phyloP scores from a whole-genome alignment of 805 yeast genomes.

The Teunomyces barrocoloradensis region DNA sequence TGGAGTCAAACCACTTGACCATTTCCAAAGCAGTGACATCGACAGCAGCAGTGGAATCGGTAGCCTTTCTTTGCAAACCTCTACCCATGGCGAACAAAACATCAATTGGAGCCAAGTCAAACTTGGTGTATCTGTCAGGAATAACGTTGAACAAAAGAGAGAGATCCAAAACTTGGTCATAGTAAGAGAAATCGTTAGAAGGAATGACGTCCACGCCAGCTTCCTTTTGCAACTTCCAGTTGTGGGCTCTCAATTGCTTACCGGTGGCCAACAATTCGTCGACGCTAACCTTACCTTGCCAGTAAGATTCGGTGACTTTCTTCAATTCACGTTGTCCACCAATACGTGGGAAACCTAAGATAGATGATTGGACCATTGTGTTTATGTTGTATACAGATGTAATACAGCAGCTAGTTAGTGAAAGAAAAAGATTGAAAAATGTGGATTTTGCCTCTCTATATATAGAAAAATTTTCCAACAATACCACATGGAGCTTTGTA shows the following conservation, averaged over 20 bases:
- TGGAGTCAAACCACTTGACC: slow-evolving; percentile 99
- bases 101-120: slow-evolving; percentile 83
- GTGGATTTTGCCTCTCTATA: slow-evolving; percentile 2
- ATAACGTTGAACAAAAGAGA: slow-evolving; percentile 91
- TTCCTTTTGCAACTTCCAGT: slow-evolving; percentile 96
- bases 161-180: slow-evolving; percentile 94
- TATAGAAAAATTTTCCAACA: slow-evolving; percentile 3
- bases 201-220: slow-evolving; percentile 98
- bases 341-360: slow-evolving; percentile 99
- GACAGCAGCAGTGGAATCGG: slow-evolving; percentile 81
- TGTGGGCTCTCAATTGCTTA: slow-evolving; percentile 89
- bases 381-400: slow-evolving; percentile 1
- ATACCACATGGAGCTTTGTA: not conserved
- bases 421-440: not conserved
- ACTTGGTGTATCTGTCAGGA: slow-evolving; percentile 96
- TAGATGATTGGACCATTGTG: slow-evolving; percentile 92
- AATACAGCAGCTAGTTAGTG: slow-evolving; percentile 1
- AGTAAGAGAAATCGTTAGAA: slow-evolving; percentile 96
- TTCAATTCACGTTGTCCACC: slow-evolving; percentile 99
- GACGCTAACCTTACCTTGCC: slow-evolving; percentile 88
- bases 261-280: slow-evolving; percentile 91
- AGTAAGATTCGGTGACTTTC: slow-evolving; percentile 98
- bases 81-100: slow-evolving; percentile 99
- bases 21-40: slow-evolving; percentile 98
- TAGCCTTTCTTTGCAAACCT: slow-evolving; percentile 97